Percentiles rank a stretch among this genome's conserved stretches.
phyloP scores from a whole-genome alignment of 768 basidiomycete genomes.

The Psilocybe azurescens region DNA sequence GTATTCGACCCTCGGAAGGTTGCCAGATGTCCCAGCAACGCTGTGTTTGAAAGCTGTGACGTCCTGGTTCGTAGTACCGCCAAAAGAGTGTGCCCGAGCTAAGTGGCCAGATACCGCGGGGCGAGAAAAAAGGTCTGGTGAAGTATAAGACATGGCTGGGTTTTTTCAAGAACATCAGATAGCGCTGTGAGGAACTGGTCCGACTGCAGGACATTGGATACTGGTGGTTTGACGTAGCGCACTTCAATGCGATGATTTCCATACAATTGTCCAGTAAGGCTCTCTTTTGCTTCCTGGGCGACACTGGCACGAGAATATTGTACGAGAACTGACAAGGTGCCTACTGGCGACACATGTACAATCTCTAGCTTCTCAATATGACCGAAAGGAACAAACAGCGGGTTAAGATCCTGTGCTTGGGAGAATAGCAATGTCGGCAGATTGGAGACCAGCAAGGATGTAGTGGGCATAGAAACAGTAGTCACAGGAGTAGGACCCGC shows the following conservation, averaged over 20 bases:
- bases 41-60: neutral
- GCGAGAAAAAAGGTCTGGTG: neutral
- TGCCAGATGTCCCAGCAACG: neutral
- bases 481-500: slow-evolving; percentile 35
- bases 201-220: slow-evolving; percentile 6
- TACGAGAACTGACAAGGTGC: slow-evolving; percentile 62
- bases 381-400: slow-evolving; percentile 78
- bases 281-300: slow-evolving; percentile 69
- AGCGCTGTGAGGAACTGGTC: neutral
- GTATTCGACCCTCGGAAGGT: neutral
- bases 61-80: neutral
- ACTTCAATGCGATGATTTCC: slow-evolving; percentile 46
- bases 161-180: slow-evolving; percentile 7
- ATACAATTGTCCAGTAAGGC: slow-evolving; percentile 68
- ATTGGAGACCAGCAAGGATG: slow-evolving; percentile 65
- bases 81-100: neutral
- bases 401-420: slow-evolving; percentile 67
- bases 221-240: slow-evolving; percentile 34
- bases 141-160: neutral
- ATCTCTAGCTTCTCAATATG: slow-evolving; percentile 67
- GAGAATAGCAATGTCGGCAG: slow-evolving; percentile 72
- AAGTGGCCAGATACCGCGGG: neutral
- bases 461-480: slow-evolving; percentile 46
- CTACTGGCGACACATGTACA: slow-evolving; percentile 40
- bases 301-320: slow-evolving; percentile 59